Conservation (phyloP, 2,329 filamentous ascomycete genomes). For the Neonectria punicea region DNA sequence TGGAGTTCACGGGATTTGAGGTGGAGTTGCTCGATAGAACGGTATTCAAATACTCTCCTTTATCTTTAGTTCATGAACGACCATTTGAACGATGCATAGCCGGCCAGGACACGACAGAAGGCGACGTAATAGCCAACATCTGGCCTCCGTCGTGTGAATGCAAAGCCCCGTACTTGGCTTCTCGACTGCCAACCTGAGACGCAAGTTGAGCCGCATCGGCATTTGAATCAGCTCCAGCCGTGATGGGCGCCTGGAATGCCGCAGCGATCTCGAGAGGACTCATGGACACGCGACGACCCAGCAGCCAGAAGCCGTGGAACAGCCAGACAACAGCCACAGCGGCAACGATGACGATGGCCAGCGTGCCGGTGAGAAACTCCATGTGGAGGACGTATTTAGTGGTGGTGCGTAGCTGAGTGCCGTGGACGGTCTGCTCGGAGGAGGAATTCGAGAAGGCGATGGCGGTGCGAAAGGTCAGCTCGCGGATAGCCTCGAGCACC, state of each 20-base stretch:
- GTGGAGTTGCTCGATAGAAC: not conserved
- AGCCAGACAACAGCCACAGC: not conserved
- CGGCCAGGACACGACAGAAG: not conserved
- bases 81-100: not conserved
- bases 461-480: conserved; percentile 16
- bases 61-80: not conserved
- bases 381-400: conserved; percentile 12
- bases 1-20: not conserved
- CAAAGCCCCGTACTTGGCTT: conserved; percentile 2
- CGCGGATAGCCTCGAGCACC: conserved; percentile 9
- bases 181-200: conserved; percentile 18
- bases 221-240: conserved; percentile 6
- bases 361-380: not conserved
- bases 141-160: not conserved
- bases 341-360: not conserved
- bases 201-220: conserved; percentile 5
- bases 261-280: conserved; percentile 18
- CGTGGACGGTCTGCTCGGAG: not conserved
- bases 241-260: conserved; percentile 12
- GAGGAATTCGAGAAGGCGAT: conserved; percentile 14
- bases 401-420: conserved; percentile 1
- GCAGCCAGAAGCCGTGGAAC: conserved; percentile 17
- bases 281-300: conserved; percentile 12
- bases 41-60: not conserved
- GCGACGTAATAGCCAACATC: not conserved